A percentile compares a stretch with the other conserved stretches of the same genome.
phyloP scores from a whole-genome alignment of 1,139 yeast genomes.

The Candida sojae region DNA sequence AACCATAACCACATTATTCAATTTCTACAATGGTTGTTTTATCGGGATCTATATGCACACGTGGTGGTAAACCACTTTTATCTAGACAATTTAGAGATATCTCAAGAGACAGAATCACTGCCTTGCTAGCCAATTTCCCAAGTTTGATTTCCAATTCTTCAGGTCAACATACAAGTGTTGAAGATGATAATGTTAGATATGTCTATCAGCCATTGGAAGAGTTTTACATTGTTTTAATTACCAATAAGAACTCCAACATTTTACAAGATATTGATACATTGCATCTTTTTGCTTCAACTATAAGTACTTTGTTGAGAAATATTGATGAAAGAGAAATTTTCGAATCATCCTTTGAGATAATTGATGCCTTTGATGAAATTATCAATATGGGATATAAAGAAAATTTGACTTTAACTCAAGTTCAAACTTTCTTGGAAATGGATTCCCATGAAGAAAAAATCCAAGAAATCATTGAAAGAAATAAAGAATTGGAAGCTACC shows the following conservation, averaged over 20 bases:
- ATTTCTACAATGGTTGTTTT: slow-evolving; percentile 47
- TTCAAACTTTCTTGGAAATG: slow-evolving; percentile 91
- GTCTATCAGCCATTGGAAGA: slow-evolving; percentile 97
- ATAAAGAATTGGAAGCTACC: slow-evolving; percentile 94
- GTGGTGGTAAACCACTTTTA: slow-evolving; percentile 90
- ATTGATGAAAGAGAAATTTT: slow-evolving; percentile 85
- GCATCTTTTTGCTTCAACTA: slow-evolving; percentile 80
- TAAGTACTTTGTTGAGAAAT: slow-evolving; percentile 69
- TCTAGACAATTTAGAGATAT: slow-evolving; percentile 92
- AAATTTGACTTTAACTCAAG: slow-evolving; percentile 78
- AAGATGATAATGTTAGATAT: slow-evolving; percentile 89
- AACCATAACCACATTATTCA: background rate
- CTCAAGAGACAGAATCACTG: slow-evolving; percentile 82
- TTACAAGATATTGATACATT: slow-evolving; percentile 93
- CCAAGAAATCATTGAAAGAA: slow-evolving; percentile 95
- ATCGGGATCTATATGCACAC: slow-evolving; percentile 94
- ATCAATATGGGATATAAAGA: slow-evolving; percentile 89
- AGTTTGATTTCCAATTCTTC: slow-evolving; percentile 69
- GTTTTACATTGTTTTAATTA: slow-evolving; percentile 85
- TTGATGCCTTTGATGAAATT: slow-evolving; percentile 93
- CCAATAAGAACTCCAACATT: slow-evolving; percentile 89
- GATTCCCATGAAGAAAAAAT: slow-evolving; percentile 98
- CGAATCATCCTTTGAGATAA: slow-evolving; percentile 82
- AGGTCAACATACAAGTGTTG: slow-evolving; percentile 91
- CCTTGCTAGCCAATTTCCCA: slow-evolving; percentile 85